Evolutionary conservation across 1,284 basidiomycete genomes (phyloP), one percentile per base, ranked within the genome.

Genomic region (Cutaneotrichosporon sp.): DNA sequence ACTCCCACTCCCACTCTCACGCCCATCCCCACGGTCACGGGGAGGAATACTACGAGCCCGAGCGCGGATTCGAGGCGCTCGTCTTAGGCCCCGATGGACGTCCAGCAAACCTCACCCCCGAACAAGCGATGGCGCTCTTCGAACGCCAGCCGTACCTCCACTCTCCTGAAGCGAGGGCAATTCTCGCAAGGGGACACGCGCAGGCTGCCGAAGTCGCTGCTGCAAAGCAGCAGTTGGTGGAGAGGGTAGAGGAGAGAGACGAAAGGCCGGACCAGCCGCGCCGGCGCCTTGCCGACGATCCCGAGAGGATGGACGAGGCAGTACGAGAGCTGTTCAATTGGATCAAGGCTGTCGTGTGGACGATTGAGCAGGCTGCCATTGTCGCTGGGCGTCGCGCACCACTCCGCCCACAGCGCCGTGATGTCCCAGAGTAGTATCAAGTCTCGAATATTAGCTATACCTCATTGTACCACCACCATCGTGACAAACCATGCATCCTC

Each of bases 321-420:
- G 76, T 79, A 1, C 66, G 74, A 53, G 78, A 79, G 63, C 69
- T 81, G 31, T 81, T 81, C 74, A 77, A 77, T 64, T 81, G 79
- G 79, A 80, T 81, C 59, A 81, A 81, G 69, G 75, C 77, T 1
- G 77, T 80, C 55, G 77, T 80, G 32, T 81, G 78, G 78, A 78
- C 78, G 32, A 80, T 79, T 52, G 78, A 80, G 65, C 79, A 81
- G 67, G 76, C 77, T 18, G 79, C 78, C 8, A 73, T 76, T 46
- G 76, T 77, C 34, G 74, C 77, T 46, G 76, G 76, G 1, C 65
- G 73, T 57, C 65, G 72, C 5, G 31, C 51, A 8, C 51, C 51
- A 30, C 14, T 53, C 6, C 51, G 51, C 9, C 51, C 51, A 4
- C 51, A 53, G 18, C 51, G 51, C 51, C 51, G 51, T 13, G 30